Evolutionary conservation across 176 grass and related monocot genomes (phyloP).

Genomic region (Oryza coarctata): DNA sequence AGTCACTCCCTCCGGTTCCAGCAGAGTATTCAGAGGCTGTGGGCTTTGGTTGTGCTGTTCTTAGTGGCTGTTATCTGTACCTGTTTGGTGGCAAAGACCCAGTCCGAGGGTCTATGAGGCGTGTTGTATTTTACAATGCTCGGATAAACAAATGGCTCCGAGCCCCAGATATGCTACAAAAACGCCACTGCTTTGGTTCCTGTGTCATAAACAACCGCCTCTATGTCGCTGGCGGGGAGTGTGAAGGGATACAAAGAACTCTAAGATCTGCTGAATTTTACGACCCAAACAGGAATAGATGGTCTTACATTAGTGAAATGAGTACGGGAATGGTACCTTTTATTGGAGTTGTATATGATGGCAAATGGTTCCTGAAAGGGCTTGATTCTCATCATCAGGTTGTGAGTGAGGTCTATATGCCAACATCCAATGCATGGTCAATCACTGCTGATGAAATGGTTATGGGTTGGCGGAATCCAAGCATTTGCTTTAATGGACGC

Average conservation of each 20-base stretch:
- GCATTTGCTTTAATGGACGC: slow-evolving; percentile 53
- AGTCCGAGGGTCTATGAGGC: slow-evolving; percentile 75
- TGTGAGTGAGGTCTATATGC: slow-evolving; percentile 71
- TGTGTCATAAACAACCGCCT: slow-evolving; percentile 92
- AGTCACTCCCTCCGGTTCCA: slow-evolving; percentile 77
- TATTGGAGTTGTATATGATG: slow-evolving; percentile 82
- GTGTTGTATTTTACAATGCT: slow-evolving; percentile 89
- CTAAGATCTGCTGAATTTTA: slow-evolving; percentile 83
- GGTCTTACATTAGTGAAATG: slow-evolving; percentile 76
- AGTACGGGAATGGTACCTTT: slow-evolving; percentile 81
- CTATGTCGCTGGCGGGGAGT: slow-evolving; percentile 90
- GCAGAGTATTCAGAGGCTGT: slow-evolving; percentile 72
- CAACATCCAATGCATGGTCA: slow-evolving; percentile 63
- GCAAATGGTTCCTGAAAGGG: slow-evolving; percentile 92
- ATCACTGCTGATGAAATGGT: slow-evolving; percentile 61
- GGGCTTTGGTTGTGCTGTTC: slow-evolving; percentile 79
- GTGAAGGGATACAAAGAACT: slow-evolving; percentile 79
- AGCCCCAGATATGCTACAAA: slow-evolving; percentile 87
- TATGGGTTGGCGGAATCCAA: slow-evolving; percentile 67
- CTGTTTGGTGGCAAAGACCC: slow-evolving; percentile 90
- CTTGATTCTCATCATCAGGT: slow-evolving; percentile 66
- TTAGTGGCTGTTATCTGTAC: slow-evolving; percentile 84
- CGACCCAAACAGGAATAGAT: slow-evolving; percentile 79
- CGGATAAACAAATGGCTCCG: slow-evolving; percentile 88
- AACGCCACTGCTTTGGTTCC: slow-evolving; percentile 79